Evolutionary conservation across 805 yeast genomes (phyloP).

Genomic region (Candida dendrica): DNA sequence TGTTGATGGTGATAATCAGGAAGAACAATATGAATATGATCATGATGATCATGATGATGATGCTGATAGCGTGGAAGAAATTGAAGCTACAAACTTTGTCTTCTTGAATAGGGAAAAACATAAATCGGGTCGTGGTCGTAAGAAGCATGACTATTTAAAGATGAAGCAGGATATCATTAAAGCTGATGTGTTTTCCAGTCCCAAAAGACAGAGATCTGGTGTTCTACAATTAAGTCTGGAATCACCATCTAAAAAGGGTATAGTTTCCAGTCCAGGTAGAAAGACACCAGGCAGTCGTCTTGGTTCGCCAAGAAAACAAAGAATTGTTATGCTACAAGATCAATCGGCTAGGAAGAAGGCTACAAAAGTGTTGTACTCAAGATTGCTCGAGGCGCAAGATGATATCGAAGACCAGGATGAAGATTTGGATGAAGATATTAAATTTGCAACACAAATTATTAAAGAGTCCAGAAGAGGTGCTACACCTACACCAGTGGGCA

Average conservation of each 20-base stretch:
- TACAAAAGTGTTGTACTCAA: conserved; percentile 18
- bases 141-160: not conserved
- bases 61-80: conserved; percentile 1
- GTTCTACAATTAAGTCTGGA: conserved; percentile 8
- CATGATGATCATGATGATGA: not conserved
- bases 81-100: conserved; percentile 5
- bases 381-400: conserved; percentile 20
- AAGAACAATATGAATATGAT: too few relatives aligned
- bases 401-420: conserved; percentile 25
- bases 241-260: conserved; percentile 29
- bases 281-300: conserved; percentile 37
- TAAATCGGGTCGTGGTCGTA: conserved; percentile 1
- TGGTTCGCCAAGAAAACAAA: conserved; percentile 39
- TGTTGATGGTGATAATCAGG: too few relatives aligned
- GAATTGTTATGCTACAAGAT: conserved; percentile 25
- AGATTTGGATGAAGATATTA: conserved; percentile 28
- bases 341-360: conserved; percentile 45
- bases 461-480: conserved; percentile 27
- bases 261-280: conserved; percentile 9
- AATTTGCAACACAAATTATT: conserved; percentile 41
- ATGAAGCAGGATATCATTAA: conserved; percentile 5
- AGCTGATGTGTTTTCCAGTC: conserved; percentile 21
- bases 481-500: conserved; percentile 1
- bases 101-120: not conserved
- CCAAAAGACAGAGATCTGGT: conserved; percentile 22